Conservation (phyloP, 2,329 filamentous ascomycete species). For the Neofusicoccum ribis region DNA sequence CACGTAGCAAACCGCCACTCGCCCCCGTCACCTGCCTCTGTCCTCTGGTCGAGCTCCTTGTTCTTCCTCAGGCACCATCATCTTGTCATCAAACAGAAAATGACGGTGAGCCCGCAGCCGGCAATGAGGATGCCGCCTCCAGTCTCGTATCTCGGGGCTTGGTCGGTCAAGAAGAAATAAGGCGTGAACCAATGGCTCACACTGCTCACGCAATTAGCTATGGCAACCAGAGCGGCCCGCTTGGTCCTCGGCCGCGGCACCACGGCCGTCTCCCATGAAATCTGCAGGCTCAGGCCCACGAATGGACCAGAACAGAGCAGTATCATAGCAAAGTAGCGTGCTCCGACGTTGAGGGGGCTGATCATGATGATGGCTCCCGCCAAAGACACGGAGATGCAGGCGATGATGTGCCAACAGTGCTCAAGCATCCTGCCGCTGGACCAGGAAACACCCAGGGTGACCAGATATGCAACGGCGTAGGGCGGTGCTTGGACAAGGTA, state of each 20-base stretch:
- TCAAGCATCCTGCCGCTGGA: constrained; percentile 32
- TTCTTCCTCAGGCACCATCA: constrained; percentile 30
- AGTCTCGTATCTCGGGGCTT: constrained; percentile 27
- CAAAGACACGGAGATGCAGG: neutral
- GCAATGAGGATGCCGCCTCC: constrained; percentile 30
- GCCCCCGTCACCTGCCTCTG: neutral
- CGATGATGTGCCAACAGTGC: constrained; percentile 28
- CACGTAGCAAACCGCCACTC: neutral
- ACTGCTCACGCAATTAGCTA: constrained; percentile 45
- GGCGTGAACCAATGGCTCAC: constrained; percentile 46
- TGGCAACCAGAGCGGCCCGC: constrained; percentile 45
- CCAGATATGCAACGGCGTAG: constrained; percentile 34
- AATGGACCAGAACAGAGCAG: constrained; percentile 40
- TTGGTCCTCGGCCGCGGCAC: constrained; percentile 45
- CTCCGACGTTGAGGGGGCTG: constrained; percentile 31
- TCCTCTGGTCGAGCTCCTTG: constrained; percentile 30
- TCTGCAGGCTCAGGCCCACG: constrained; percentile 43
- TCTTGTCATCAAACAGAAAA: constrained; percentile 26
- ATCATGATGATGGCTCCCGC: constrained; percentile 29
- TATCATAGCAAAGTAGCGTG: constrained; percentile 32
- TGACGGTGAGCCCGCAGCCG: constrained; percentile 28
- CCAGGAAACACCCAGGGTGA: constrained; percentile 29
- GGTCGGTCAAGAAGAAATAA: constrained; percentile 38
- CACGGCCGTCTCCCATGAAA: constrained; percentile 46
- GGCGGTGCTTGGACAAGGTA: constrained; percentile 23